A percentile compares a stretch with the other conserved stretches of the same genome.
Conservation (phyloP, 2,329 filamentous ascomycete species). For the Trichophyton simii region DNA sequence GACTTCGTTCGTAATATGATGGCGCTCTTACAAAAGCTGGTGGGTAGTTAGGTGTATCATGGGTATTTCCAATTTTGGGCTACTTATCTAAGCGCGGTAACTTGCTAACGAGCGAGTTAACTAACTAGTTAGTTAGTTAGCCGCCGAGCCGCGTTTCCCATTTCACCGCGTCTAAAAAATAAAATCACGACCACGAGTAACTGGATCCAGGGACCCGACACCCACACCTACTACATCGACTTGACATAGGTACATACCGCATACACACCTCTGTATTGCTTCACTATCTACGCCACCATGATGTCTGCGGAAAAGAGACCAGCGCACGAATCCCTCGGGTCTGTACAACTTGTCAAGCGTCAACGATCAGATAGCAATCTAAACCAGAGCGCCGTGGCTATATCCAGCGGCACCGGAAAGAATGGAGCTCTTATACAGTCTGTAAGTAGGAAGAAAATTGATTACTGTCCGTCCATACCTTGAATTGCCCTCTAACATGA, state of each 20-base stretch:
- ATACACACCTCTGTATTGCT: neutral
- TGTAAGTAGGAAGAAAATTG: conserved; percentile 38
- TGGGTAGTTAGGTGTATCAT: neutral
- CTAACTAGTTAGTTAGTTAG: neutral
- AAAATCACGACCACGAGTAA: neutral
- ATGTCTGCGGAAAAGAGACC: conserved; percentile 92
- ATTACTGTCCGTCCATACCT: neutral
- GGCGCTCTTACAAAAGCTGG: neutral
- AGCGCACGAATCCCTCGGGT: conserved; percentile 69
- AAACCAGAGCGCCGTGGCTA: conserved; percentile 42
- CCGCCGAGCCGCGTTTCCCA: conserved; percentile 3
- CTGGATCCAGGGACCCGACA: neutral
- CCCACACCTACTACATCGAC: neutral
- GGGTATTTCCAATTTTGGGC: neutral
- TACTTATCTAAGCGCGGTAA: neutral
- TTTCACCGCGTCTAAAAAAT: conserved; percentile 2
- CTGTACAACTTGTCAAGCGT: conserved; percentile 70
- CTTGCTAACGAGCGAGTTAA: too few species aligned
- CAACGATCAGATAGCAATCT: conserved; percentile 57
- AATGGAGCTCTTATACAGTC: conserved; percentile 54
- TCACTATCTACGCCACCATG: conserved; percentile 12
- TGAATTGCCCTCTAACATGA: neutral
- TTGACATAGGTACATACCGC: neutral
- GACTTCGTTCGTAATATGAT: neutral
- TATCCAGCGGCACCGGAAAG: conserved; percentile 43